Evolutionary conservation across 345 rosid genomes (phyloP), one percentile per base, ranked within the genome.

Genomic region (Kernera saxatilis): DNA sequence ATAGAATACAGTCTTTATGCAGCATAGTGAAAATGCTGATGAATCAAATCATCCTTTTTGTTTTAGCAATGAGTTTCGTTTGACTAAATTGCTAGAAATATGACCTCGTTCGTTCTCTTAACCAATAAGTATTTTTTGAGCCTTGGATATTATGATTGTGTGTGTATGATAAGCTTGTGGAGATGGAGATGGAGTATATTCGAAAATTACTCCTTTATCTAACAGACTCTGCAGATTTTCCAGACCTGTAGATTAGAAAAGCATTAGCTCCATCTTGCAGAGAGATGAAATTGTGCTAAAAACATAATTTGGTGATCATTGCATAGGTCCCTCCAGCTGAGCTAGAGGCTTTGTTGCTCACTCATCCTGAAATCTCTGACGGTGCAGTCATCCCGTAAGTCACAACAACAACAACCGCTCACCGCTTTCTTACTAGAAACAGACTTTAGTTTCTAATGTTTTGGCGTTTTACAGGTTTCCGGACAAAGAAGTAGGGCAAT

Each of bases 301-400:
- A 68, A 49, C 12, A 36, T 26, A 8, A 37, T 32, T 32, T 41
- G 74, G 25, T 67, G 50, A 75, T 52, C 35, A n/a, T 52, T 69
- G 75, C 30, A 22, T 73, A 93, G 96, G 99, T 93, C 6, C 85
- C 97, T 60, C 97, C 96, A 1, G 97, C 99, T 6, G 97, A 93
- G 70, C 82, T 93, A 30, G 97, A 93, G 78, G 92, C 93, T 43
- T 75, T 91, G 80, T 41, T 91, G 60, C 93, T 89, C 23, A 49
- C 89, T 32, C 95, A 91, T 82, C 84, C 89, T 0, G 86, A 85
- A 64, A 80, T 93, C 36, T 37, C 69, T 6, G 99, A 91, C 80
- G 83, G 85, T 32, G 99, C 97, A 5, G 97, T 89, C 12, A 85
- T 91, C 36, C 96, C 96, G 97, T 91, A 79, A 83, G 90, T 71